These are phyloP conservation scores for Nemania diffusa DNA, from an alignment of 2,329 filamentous ascomycete species.

Conservation along the genomic window DNA sequence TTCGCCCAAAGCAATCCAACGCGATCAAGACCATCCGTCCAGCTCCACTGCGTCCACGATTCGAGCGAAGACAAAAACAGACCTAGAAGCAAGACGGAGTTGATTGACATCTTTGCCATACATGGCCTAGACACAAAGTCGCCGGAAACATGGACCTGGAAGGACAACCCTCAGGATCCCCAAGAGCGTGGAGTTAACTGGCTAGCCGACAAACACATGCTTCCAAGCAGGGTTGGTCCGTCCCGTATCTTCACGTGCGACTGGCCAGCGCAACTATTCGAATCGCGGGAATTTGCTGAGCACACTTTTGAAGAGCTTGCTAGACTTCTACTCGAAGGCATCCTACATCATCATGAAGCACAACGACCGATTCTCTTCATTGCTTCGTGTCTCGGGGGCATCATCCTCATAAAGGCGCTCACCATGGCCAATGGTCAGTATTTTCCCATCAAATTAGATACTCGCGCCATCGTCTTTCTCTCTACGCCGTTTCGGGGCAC, in stretches of 20 bases:
- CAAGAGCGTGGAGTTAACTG: not conserved
- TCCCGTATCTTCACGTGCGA: conserved; percentile 18
- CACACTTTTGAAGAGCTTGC: conserved; percentile 6
- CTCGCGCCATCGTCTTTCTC: conserved; percentile 14
- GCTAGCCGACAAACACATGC: conserved; percentile 3
- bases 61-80: not conserved
- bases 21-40: not conserved
- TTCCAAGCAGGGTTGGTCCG: not conserved
- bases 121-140: conserved; percentile 19
- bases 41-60: not conserved
- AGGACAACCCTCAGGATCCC: not conserved
- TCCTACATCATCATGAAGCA: not conserved
- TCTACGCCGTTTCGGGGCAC: conserved; percentile 15
- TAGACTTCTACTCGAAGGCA: not conserved
- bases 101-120: conserved; percentile 17
- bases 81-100: not conserved
- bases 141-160: conserved; percentile 9
- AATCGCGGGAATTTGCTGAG: not conserved
- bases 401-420: conserved; percentile 15
- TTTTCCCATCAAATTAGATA: not conserved
- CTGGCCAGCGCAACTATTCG: conserved; percentile 15
- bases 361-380: conserved; percentile 14
- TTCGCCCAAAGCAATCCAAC: not conserved
- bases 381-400: conserved; percentile 18
- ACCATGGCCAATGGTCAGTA: not conserved